Percentiles rank a stretch among this genome's conserved stretches.
Conservation (phyloP, 139 green algal species). For the Choricystis sp. region DNA sequence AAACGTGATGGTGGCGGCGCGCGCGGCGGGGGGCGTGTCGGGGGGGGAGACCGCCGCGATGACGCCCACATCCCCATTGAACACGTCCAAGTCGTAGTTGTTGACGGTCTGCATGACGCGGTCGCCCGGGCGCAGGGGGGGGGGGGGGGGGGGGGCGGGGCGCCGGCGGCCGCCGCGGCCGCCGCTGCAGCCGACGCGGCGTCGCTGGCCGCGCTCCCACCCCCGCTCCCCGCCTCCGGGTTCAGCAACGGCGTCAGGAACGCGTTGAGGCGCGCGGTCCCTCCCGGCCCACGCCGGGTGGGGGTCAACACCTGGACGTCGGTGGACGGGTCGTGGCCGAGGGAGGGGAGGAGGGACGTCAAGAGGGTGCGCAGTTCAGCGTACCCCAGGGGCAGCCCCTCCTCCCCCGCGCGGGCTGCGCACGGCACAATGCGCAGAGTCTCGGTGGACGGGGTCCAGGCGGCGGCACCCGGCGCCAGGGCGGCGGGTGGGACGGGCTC, state of each 20-base stretch:
- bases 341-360: not conserved
- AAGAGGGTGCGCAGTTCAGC: not conserved
- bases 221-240: conserved; percentile 16
- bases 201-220: conserved; percentile 6
- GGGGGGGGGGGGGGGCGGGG: not conserved
- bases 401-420: too few species aligned
- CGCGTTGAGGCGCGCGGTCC: conserved; percentile 28
- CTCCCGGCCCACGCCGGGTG: conserved; percentile 24
- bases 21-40: conserved; percentile 12
- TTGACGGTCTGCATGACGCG: conserved; percentile 56
- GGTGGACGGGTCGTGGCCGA: not conserved
- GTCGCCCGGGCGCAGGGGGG: conserved; percentile 33
- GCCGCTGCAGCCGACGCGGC: not conserved
- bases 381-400: not conserved
- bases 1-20: not conserved
- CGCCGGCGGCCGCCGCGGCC: not conserved
- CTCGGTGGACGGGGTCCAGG: not conserved
- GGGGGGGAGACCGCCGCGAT: conserved; percentile 20
- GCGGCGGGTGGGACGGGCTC: conserved; percentile 1
- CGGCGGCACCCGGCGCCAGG: not conserved
- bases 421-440: conserved; percentile 2
- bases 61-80: conserved; percentile 62
- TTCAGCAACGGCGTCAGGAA: conserved; percentile 53
- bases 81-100: conserved; percentile 58
- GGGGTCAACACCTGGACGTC: conserved; percentile 53